Base-by-base conservation (phyloP, 305 asterid species). In the Fraxinus greggii region DNA sequence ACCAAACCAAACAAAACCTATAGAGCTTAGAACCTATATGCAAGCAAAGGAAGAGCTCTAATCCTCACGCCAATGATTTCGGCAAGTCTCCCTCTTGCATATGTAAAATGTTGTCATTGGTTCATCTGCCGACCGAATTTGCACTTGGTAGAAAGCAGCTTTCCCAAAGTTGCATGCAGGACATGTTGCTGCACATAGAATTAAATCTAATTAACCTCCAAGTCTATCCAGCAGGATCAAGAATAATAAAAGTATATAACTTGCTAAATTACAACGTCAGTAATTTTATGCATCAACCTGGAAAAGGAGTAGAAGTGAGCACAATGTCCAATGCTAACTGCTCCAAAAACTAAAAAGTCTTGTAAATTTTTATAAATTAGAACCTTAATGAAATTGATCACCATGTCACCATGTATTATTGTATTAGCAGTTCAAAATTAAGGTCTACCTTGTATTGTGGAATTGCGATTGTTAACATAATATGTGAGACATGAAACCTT, bases 41-140 rank as follows among this genome's bases (percentile, higher is more conserved):
- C 73, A 26, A 26, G 12, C 75, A 69, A 29, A 69, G 5, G 42
- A 31, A 70, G 32, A 72, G 29, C 36, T 61, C 81, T 89, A 91
- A 87, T 88, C 82, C 72, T 89, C 92, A 1, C 77, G 85, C 93
- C 95, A 91, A 17, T 83, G 86, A 83, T 69, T 82, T 38, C 83
- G 78, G 51, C 95, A 91, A n/a, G 77, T 40, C 79, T 78, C 78
- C 56, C 87, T 84, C 2, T 80, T 82, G 88, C 95, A 92, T 19
- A 80, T 83, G 86, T 88, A 90, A 82, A 92, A 88, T 77, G 82
- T 75, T n/a, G 93, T 88, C 91, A 89, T 89, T 0, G 97, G 97
- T 75, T 94, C 97, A 86, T 94, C 98, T 10, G 97, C 95, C 32
- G 95, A 92, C 84, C 97, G 89, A 21, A 85, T 94, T 85, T 94